Evolutionary conservation across 768 basidiomycete genomes (phyloP), one percentile per base, ranked within the genome.

Genomic region (Mycena epipterygia): DNA sequence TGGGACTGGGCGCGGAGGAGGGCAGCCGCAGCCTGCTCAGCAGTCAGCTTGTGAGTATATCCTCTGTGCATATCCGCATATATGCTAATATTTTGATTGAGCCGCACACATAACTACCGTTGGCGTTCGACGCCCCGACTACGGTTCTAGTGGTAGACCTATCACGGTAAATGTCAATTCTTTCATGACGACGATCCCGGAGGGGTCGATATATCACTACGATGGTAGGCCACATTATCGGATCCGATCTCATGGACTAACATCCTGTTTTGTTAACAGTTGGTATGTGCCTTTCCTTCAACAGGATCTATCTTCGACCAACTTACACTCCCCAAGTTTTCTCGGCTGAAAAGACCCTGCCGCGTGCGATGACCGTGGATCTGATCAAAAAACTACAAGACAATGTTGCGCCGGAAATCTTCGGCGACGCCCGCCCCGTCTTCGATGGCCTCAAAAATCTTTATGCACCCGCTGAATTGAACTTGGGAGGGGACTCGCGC

Each of bases 181-280:
- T 35, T 93, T 91, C 72, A 74, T 77, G 16, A 82, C 85, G 5
- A 79, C 80, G 0, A 84, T 91, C 2, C 86, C 90, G 0, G 83
- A 90, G 16, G 78, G 75, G 0, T 85, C 85, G 5, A 91, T 94
- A n/a, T 84, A 88, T 60, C 93, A 94, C 64, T 94, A 94, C 71
- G 93, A 94, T 75, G 89, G 91, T 90, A 70, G 64, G 88, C 71
- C 13, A 9, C 23, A 14, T 33, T 35, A 37, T 27, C 39, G 5
- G 16, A 35, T 32, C 21, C 17, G 52, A 3, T 14, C n/a, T n/a
- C 29, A 14, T 7, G 5, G 23, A 16, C 8, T 13, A 11, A 19
- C 29, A 16, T 52, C 42, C 32, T 64, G 33, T 30, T 44, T 27
- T 21, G 19, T 25, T 21, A 13, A 49, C 49, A 57, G 67, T 67